Evolutionary conservation across 257 asterid genomes (phyloP).

Genomic region (Capsicum pubescens): DNA sequence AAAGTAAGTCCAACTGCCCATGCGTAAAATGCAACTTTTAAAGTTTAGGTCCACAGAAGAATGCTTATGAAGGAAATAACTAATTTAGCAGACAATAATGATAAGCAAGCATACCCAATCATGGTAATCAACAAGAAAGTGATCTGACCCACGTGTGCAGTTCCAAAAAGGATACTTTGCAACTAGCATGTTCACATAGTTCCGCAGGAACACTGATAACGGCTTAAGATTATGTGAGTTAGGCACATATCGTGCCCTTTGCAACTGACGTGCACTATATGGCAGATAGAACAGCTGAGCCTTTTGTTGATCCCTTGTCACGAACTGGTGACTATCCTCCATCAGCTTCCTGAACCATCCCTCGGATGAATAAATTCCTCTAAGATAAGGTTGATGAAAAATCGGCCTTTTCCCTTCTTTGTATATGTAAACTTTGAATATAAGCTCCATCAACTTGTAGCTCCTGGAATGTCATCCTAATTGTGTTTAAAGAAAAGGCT

Average conservation of each 20-base stretch:
- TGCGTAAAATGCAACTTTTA: too few species aligned
- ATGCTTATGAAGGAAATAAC: not conserved
- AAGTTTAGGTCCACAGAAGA: not conserved
- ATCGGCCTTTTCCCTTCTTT: too few species aligned
- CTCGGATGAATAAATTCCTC: conserved; percentile 50
- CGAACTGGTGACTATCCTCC: conserved; percentile 60
- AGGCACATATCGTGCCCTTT: conserved; percentile 8
- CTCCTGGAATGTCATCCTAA: conserved; percentile 58
- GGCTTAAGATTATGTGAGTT: too few species aligned
- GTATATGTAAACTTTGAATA: conserved; percentile 45
- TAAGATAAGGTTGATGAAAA: too few species aligned
- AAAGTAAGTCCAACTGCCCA: too few species aligned
- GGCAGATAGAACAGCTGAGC: conserved; percentile 91
- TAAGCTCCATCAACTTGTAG: conserved; percentile 85
- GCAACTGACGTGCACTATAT: conserved; percentile 80
- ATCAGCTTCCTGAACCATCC: conserved; percentile 92
- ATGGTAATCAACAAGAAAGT: conserved; percentile 95
- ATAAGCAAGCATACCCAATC: conserved; percentile 70
- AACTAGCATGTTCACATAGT: conserved; percentile 53
- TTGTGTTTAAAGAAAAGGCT: not conserved
- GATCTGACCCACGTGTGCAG: conserved; percentile 79
- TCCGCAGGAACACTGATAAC: too few species aligned
- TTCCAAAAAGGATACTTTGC: conserved; percentile 89
- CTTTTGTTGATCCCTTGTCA: conserved; percentile 67
- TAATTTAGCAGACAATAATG: not conserved